Base-by-base conservation (phyloP, 23 red algal species). In the Gracilaria vermiculophylla region DNA sequence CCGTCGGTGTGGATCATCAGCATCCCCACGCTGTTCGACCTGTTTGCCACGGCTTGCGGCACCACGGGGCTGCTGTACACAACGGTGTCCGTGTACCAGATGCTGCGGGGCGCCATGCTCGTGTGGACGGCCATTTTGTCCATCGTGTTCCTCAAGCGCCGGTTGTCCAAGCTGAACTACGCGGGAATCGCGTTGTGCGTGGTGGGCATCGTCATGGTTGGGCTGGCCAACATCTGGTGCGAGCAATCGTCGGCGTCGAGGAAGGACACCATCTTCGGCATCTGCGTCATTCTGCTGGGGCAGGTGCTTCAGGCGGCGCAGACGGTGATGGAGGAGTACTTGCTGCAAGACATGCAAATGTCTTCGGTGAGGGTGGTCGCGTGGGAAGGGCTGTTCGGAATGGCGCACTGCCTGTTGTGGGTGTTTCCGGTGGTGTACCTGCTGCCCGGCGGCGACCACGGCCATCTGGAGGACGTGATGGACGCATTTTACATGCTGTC, bases 371-470 rank as follows among this genome's bases (percentile, higher is more conserved):
- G 87, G 2, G 92, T 98, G 45, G 96, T 98, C 5, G 90, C 92
- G 32, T 98, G 89, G 82, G 96, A 98, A 62, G 96, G 96, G 19
- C 21, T 98, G 33, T 98, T 94, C 70, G 96, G 96, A n/a, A 78
- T 98, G 21, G 29, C 51, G 23, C 89, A 87, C 36, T 94, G 85
- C 64, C 15, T 98, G 33, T 23, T 92, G 12, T 81, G 87, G 77
- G 87, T 98, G 47, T 78, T 98, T 31, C 96, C 96, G 14, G 32
- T 93, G 2, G 77, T 90, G 10, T 98, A 98, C 80, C 39, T 94
- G 0, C 72, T 98, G 14, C 92, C 92, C 12, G 96, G 96, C 16
- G 43, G 85, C 69, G 96, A 98, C 43, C 66, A 79, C 19, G 96
- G 96, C 15, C 65, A 78, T 17, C 65, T 94, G 39, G 96, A 98